Evolutionary conservation across 1,284 basidiomycete species (phyloP), one percentile per base, ranked within the genome.

Genomic region (Apiotrichum akiyoshidainum): DNA sequence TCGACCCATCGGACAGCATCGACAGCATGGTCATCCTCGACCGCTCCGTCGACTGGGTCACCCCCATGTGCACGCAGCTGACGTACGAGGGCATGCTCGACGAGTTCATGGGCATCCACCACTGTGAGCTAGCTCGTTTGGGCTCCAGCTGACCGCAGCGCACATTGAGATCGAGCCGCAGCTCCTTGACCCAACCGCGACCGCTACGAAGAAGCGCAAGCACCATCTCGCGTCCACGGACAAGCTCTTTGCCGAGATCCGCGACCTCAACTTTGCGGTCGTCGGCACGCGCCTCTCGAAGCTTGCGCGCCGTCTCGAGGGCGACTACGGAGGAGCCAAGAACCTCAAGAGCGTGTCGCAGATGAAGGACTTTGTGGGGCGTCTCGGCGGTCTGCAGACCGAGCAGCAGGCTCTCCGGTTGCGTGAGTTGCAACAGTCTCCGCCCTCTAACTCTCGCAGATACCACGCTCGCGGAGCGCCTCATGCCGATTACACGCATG

Each of bases 21-120:
- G 96, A 99, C 73, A 87, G 86, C 21, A 79, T 99, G 58, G 86
- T 99, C 65, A 83, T 99, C 45, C 70, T 99, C 57, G 96, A 99
- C 74, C 85, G 96, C 52, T 84, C 87, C 46, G 86, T 90, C n/a
- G 96, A 99, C 74, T 89, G 97, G 86, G 87, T 96, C 54, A 97
- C 95, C 0, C 93, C 95, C 1, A 82, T 99, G 55, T 86, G 95
- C 48, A 99, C 95, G 1, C 95, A 99, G 71, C 81, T 99, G 55
- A 99, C 96, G 0, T 99, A 98, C 70, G 88, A 97, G 74, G 96
- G 96, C 17, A 86, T 99, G 46, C 83, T 98, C n/a, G 95, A 99
- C 70, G 96, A 99, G 74, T 81, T 92, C 45, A 81, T 97, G 47
- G 91, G 91, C 1, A 88, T 99, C 63, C 88, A 84, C 75, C 92